Percentiles rank a stretch among this genome's conserved stretches.
Conservation (phyloP, 2,329 filamentous ascomycete species). For the Cordyceps cicadae region DNA sequence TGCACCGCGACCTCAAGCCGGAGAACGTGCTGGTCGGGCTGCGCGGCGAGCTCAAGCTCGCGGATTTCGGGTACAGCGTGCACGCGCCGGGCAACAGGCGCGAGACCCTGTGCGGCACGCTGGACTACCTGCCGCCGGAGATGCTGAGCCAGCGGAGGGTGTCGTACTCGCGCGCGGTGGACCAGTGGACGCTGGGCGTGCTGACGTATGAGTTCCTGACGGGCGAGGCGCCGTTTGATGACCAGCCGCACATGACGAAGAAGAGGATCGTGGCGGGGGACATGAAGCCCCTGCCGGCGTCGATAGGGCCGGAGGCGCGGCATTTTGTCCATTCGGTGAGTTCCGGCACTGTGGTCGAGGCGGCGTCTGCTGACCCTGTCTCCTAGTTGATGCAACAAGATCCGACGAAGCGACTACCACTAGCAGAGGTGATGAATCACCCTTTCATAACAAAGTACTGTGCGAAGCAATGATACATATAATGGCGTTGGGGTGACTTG, state of each 20-base stretch:
- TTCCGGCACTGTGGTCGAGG: background rate
- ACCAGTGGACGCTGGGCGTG: slow-evolving; percentile 20
- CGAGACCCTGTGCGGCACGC: slow-evolving; percentile 20
- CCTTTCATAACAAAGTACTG: slow-evolving; percentile 19
- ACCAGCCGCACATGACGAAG: slow-evolving; percentile 15
- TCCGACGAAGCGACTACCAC: slow-evolving; percentile 15
- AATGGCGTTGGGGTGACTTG: background rate
- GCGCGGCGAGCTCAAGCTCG: slow-evolving; percentile 22
- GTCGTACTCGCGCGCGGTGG: slow-evolving; percentile 16
- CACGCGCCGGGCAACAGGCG: slow-evolving; percentile 19
- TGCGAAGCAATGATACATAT: slow-evolving; percentile 1
- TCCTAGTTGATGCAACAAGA: slow-evolving; percentile 16
- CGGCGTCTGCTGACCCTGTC: background rate
- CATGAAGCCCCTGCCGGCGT: slow-evolving; percentile 17
- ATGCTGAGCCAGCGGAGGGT: slow-evolving; percentile 15
- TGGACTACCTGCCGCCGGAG: slow-evolving; percentile 23
- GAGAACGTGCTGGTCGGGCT: slow-evolving; percentile 27
- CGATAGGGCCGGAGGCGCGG: slow-evolving; percentile 15
- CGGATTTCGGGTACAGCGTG: slow-evolving; percentile 24
- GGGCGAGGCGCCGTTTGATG: slow-evolving; percentile 20
- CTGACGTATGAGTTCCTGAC: slow-evolving; percentile 20
- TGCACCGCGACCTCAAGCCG: slow-evolving; percentile 73
- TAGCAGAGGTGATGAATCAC: slow-evolving; percentile 15
- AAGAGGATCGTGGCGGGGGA: slow-evolving; percentile 16
- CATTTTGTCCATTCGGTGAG: slow-evolving; percentile 16